Evolutionary conservation across 2,329 filamentous ascomycete genomes (phyloP), one percentile per base, ranked within the genome.

Genomic region (Botryotinia convoluta): DNA sequence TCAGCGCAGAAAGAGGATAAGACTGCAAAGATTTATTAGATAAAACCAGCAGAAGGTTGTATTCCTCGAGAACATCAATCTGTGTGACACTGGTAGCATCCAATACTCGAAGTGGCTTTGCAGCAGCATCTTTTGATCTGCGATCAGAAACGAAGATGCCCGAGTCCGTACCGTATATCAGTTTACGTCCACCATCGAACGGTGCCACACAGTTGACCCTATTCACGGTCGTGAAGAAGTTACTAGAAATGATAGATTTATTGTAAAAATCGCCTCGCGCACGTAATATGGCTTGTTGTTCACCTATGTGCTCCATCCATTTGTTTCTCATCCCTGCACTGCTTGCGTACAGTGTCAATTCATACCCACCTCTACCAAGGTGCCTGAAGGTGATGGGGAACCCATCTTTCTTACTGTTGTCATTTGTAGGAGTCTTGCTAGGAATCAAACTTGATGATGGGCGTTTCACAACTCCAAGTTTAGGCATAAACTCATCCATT

Each of bases 361-460:
- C 95, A 81, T 98, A 99, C 45, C 95, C 96, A 71, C 94, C 95
- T 83, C 97, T 98, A 67, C 96, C 96, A 74, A 99, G 87, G 86
- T 98, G 94, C 78, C 93, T 91, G 86, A 99, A 99, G 2, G 95
- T 98, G 75, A 99, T 97, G 0, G 96, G 96, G 84, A 93, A 97
- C 64, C 93, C 94, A 78, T 97, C 93, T 78, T 88, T 88, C 81
- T 88, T 90, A 77, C 91, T 88, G 63, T 85, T 84, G n/a, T 81
- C 84, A 82, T 65, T 83, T 83, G 59, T 86, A 39, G 75, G 83
- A 76, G 89, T 90, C 32, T 87, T 85, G 29, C 87, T 87, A 37
- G 89, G 87, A 62, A 97, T 89, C 79, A 98, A 86, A 81, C 94
- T 95, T 4, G 94, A 96, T 1, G 95, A 97, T 22, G 95, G 91